A percentile compares a stretch with the other conserved stretches of the same genome.
Conservation (phyloP, 2,329 filamentous ascomycete species). For the Fusarium brachygibbosum region DNA sequence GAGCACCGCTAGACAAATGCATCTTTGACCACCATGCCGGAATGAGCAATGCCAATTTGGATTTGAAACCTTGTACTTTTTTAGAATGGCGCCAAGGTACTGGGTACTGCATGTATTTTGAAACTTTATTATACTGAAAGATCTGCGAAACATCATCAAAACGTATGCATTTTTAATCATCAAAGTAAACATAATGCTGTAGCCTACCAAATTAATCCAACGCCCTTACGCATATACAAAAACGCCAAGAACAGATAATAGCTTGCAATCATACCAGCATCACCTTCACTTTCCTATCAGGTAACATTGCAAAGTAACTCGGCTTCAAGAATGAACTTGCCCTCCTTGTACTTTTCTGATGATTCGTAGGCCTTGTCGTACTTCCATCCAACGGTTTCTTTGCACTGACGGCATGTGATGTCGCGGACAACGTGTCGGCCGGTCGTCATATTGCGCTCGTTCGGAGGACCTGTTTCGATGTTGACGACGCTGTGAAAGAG, state of each 20-base stretch:
- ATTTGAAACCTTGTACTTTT: conserved; percentile 4
- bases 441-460: conserved; percentile 97
- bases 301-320: conserved; percentile 87
- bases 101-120: conserved; percentile 14
- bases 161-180: conserved; percentile 25
- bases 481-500: conserved; percentile 97
- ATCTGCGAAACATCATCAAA: conserved; percentile 8
- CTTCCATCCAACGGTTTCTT: conserved; percentile 95
- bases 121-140: conserved; percentile 13
- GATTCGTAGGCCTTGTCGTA: conserved; percentile 97
- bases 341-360: conserved; percentile 98
- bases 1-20: conserved; percentile 68
- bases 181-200: conserved; percentile 18
- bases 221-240: conserved; percentile 18
- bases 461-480: conserved; percentile 83
- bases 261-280: background rate
- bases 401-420: conserved; percentile 91
- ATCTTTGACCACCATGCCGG: background rate
- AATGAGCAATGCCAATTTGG: background rate
- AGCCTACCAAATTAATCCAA: conserved; percentile 18
- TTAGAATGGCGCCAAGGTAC: conserved; percentile 21
- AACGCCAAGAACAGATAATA: conserved; percentile 34
- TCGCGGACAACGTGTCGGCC: conserved; percentile 94
- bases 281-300: conserved; percentile 52
- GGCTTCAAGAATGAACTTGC: conserved; percentile 95